Evolutionary conservation across 768 basidiomycete genomes (phyloP).

Genomic region (Lactifluus pinguis): DNA sequence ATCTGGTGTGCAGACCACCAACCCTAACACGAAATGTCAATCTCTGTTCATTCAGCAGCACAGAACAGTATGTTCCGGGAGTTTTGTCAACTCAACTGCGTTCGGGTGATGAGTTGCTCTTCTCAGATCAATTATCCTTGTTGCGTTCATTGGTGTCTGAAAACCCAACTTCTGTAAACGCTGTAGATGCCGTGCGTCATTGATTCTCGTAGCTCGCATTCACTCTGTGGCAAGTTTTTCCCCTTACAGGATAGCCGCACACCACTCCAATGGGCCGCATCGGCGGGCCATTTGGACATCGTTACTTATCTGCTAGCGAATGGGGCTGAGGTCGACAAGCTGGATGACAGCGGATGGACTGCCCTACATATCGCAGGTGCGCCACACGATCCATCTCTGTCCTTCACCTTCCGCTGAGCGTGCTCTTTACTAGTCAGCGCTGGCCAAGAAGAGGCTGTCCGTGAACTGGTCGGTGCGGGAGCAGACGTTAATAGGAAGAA

Average conservation of each 20-base stretch:
- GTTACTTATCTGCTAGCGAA: slow-evolving; percentile 59
- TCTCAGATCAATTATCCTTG: slow-evolving; percentile 59
- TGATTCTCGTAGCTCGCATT: not conserved
- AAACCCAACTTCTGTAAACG: slow-evolving; percentile 51
- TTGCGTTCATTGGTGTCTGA: slow-evolving; percentile 56
- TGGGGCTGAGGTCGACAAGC: slow-evolving; percentile 56
- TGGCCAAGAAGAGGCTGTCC: slow-evolving; percentile 65
- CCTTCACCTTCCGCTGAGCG: not conserved
- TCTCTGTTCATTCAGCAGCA: slow-evolving; percentile 56
- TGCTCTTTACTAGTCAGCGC: slow-evolving; percentile 53
- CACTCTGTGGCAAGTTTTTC: not conserved
- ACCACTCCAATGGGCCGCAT: slow-evolving; percentile 80
- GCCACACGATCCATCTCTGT: not conserved
- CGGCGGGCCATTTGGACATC: slow-evolving; percentile 61
- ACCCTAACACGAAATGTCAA: not conserved
- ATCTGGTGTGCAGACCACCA: not conserved
- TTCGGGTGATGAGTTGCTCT: not conserved
- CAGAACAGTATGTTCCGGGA: slow-evolving; percentile 44
- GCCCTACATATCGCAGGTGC: slow-evolving; percentile 72
- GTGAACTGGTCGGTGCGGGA: slow-evolving; percentile 72
- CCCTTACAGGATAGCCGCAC: slow-evolving; percentile 60
- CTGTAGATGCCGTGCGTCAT: slow-evolving; percentile 47
- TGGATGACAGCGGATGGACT: slow-evolving; percentile 66
- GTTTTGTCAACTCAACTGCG: not conserved
- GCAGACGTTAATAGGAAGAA: slow-evolving; percentile 76